These are phyloP conservation scores for Silene noctiflora DNA, from an alignment of 179 eudicot species.

Conservation along the genomic window DNA sequence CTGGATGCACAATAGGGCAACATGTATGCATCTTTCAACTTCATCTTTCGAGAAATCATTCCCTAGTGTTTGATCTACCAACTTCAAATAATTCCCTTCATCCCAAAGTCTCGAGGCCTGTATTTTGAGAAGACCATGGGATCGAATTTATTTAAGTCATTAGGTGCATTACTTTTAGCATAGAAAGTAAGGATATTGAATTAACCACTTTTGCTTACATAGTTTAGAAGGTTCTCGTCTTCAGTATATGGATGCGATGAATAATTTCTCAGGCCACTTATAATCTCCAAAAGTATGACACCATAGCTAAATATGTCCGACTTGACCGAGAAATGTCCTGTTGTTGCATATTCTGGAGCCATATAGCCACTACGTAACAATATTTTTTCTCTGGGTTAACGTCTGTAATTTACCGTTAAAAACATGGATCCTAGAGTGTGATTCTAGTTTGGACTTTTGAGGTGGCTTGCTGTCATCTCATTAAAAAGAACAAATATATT, in stretches of 20 bases:
- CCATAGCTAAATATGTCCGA: slow-evolving; percentile 34
- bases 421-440: not conserved
- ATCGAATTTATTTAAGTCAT: not conserved
- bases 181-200: not conserved
- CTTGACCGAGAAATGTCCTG: slow-evolving; percentile 32
- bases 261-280: slow-evolving; percentile 32
- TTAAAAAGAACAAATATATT: no score
- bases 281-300: slow-evolving; percentile 35
- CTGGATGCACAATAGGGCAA: slow-evolving; percentile 44
- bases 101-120: slow-evolving; percentile 49
- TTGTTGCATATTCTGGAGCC: slow-evolving; percentile 36
- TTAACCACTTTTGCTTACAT: slow-evolving; percentile 26
- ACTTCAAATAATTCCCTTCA: slow-evolving; percentile 23
- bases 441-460: not conserved
- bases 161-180: not conserved
- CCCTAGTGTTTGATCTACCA: slow-evolving; percentile 30
- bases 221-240: slow-evolving; percentile 33
- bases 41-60: slow-evolving; percentile 20
- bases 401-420: not conserved
- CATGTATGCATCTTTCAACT: slow-evolving; percentile 40
- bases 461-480: no score
- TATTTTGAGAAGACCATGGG: slow-evolving; percentile 13
- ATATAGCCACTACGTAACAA: slow-evolving; percentile 34
- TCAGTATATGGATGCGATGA: slow-evolving; percentile 16
- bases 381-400: not conserved